Percentiles rank a stretch among this genome's conserved stretches.
These are phyloP conservation scores for Sugiyamaella mastotermitis DNA, from an alignment of 805 yeast species.

Conservation along the genomic window DNA sequence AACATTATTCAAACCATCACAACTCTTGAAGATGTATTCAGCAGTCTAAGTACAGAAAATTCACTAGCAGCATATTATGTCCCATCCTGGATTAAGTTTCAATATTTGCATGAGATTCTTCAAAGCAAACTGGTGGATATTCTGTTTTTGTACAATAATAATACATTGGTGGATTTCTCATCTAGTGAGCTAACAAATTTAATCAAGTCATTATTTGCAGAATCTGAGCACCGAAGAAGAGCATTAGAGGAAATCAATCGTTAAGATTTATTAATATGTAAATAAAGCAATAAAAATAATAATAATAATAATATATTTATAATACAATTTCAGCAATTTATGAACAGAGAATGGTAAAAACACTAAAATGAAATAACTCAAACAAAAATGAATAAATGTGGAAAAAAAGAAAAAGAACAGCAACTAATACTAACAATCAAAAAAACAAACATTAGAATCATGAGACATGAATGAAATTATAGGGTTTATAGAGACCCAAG, in stretches of 20 bases:
- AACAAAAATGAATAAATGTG: too few relatives aligned
- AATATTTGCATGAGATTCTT: conserved; percentile 29
- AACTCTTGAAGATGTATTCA: conserved; percentile 15
- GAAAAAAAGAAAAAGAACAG: too few relatives aligned
- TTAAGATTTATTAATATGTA: too few relatives aligned
- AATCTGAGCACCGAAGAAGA: conserved; percentile 25
- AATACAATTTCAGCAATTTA: too few relatives aligned
- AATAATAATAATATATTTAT: too few relatives aligned
- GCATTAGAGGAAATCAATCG: conserved; percentile 24
- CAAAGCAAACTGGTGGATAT: conserved; percentile 29
- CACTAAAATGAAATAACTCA: too few relatives aligned
- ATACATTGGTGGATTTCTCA: conserved; percentile 29
- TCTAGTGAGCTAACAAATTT: conserved; percentile 26
- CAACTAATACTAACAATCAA: too few relatives aligned
- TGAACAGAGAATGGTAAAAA: too few relatives aligned
- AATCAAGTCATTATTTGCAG: conserved; percentile 31
- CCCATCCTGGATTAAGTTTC: conserved; percentile 34
- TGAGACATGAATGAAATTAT: too few relatives aligned
- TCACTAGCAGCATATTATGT: conserved; percentile 23
- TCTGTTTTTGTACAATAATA: conserved; percentile 22
- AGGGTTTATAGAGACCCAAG: too few relatives aligned
- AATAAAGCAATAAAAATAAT: too few relatives aligned
- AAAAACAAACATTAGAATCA: too few relatives aligned
- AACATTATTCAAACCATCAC: conserved; percentile 14
- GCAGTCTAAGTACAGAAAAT: not conserved